A percentile compares a stretch with the other conserved stretches of the same genome.
These are phyloP conservation scores for Furcasterigmium furcatum DNA, from an alignment of 2,329 filamentous ascomycete genomes.

Conservation along the genomic window DNA sequence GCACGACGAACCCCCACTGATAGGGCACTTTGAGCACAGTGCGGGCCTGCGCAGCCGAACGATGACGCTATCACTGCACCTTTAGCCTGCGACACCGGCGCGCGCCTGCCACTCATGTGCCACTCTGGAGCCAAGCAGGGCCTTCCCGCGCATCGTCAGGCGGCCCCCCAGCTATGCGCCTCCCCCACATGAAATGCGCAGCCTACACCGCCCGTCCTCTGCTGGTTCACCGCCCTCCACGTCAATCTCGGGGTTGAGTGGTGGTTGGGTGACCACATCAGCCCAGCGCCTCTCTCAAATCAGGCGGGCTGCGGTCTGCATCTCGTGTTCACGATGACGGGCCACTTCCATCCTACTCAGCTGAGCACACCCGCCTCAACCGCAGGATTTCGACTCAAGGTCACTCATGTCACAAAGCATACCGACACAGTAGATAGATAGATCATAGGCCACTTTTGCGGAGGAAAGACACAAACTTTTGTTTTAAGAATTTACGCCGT, in stretches of 20 bases:
- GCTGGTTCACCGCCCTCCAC: not conserved
- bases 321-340: too few relatives aligned
- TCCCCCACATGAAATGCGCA: not conserved
- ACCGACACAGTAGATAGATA: too few relatives aligned
- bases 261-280: too few relatives aligned
- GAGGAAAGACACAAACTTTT: constrained; percentile 10
- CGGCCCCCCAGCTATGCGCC: not conserved
- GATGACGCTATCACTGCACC: not conserved
- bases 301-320: too few relatives aligned
- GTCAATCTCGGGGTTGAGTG: constrained; percentile 1
- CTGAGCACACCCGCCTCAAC: too few relatives aligned
- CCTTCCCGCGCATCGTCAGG: not conserved
- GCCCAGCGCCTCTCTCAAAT: too few relatives aligned
- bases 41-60: not conserved
- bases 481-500: constrained; percentile 7
- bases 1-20: too few relatives aligned
- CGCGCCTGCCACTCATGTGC: not conserved
- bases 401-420: too few relatives aligned
- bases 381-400: too few relatives aligned
- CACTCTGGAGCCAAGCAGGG: not conserved
- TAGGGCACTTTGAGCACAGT: not conserved
- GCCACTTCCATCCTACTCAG: too few relatives aligned
- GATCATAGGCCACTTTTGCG: not conserved
- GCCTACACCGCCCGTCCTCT: not conserved
- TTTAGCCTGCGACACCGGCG: not conserved